These are phyloP conservation scores for Suillus decipiens DNA, from an alignment of 768 basidiomycete genomes.

Conservation along the genomic window DNA sequence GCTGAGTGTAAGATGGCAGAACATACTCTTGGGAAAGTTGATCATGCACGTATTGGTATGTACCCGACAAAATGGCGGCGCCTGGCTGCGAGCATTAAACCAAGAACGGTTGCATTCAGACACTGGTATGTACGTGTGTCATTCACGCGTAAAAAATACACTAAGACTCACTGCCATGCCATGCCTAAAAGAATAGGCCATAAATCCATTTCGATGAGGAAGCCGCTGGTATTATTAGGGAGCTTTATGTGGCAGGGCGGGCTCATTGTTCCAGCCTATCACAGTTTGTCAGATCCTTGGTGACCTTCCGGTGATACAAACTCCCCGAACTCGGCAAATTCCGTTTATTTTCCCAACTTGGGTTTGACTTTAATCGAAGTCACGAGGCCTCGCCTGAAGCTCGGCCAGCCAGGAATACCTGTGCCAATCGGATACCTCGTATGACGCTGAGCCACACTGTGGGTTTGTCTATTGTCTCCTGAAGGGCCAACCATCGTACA, in stretches of 20 bases:
- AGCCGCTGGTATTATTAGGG: not conserved
- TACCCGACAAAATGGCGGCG: conserved; percentile 19
- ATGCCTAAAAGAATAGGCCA: not conserved
- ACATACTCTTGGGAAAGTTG: too few species aligned
- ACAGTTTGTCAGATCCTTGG: conserved; percentile 25
- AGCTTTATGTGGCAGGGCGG: too few species aligned
- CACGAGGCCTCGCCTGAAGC: not conserved
- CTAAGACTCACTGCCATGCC: conserved; percentile 1
- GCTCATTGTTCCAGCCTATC: too few species aligned
- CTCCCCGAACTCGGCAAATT: conserved; percentile 33
- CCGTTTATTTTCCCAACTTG: conserved; percentile 20
- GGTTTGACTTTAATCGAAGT: conserved; percentile 5
- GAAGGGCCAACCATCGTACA: too few species aligned
- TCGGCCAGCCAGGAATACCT: not conserved
- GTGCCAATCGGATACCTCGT: not conserved
- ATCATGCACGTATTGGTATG: conserved; percentile 11
- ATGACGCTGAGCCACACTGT: not conserved
- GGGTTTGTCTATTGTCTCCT: conserved; percentile 1
- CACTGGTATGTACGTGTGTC: not conserved
- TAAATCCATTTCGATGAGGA: not conserved
- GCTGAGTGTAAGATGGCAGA: too few species aligned
- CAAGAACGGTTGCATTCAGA: not conserved
- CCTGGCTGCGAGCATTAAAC: conserved; percentile 10
- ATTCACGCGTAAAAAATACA: not conserved
- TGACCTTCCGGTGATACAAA: conserved; percentile 34